Base-by-base conservation (phyloP, 164 flowering plant genomes). In the Umbilicus rupestris region DNA sequence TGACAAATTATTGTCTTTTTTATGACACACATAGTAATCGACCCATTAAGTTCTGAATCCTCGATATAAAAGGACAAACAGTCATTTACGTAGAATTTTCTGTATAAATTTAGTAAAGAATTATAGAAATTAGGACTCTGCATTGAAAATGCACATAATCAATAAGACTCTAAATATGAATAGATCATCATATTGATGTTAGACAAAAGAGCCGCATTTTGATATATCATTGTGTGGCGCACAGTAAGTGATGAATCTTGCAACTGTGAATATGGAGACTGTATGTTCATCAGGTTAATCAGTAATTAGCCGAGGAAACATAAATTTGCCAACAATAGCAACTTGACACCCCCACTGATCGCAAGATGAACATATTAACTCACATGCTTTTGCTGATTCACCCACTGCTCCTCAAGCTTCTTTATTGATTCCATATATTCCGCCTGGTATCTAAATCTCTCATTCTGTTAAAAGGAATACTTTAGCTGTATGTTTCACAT, bases 401-500 rank as follows among this genome's bases (percentile, higher is more conserved):
- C 44, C 81, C 77, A 79, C 57, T 87, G 83, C 70, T 88, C 96
- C 76, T 90, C 89, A 50, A 88, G 90, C 83, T 84, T 93, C 83
- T 83, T 84, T 69, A 88, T 77, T 47, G 96, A 85, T 33, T 90
- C 95, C 85, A 78, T 79, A 29, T 87, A 87, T 16, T 92, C 98
- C 69, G 80, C 81, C 65, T 90, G 94, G 72, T 82, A 81, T 70
- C 81, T 85, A 57, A 80, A 30, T 74, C 79, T 82, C 72, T 92
- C 90, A 72, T 76, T 83, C 98, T 92, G 69, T 66, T 8, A 31
- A 50, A 65, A 60, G 2, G 22, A 62, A 31, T 5, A 33, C n/a
- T 45, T 45, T 16, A 45, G 47, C 9, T 45, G 19, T 45, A 45
- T 45, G 47, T 5, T n/a, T 45, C 17, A n/a, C 47, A 14, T 15